These are phyloP conservation scores for Coemansia sp. DNA, from an alignment of 192 early-diverging fungal species.

Conservation along the genomic window DNA sequence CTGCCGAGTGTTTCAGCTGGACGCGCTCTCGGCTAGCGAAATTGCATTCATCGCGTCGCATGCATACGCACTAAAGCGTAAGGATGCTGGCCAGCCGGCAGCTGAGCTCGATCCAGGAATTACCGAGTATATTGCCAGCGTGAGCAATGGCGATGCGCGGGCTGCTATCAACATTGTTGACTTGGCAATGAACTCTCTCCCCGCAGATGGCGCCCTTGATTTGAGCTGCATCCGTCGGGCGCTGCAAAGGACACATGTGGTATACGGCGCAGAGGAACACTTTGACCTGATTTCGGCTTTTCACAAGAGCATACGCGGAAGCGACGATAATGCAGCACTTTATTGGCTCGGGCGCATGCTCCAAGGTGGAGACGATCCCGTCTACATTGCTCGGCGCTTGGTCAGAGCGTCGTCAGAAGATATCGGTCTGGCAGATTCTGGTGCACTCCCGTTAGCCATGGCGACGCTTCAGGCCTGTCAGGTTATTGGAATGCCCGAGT, in stretches of 20 bases:
- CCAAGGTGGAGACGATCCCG: conserved; percentile 84
- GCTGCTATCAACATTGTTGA: conserved; percentile 38
- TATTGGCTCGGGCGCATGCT: conserved; percentile 94
- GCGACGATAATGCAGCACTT: conserved; percentile 72
- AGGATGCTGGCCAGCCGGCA: conserved; percentile 22
- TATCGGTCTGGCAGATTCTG: conserved; percentile 81
- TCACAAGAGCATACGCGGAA: conserved; percentile 87
- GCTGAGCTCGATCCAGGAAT: conserved; percentile 41
- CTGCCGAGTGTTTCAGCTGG: conserved; percentile 75
- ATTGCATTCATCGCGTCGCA: conserved; percentile 63
- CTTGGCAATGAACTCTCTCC: conserved; percentile 33
- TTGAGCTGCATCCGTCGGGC: conserved; percentile 64
- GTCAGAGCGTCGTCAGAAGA: conserved; percentile 85
- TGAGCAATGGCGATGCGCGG: conserved; percentile 77
- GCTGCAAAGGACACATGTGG: conserved; percentile 76
- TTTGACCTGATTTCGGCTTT: conserved; percentile 88
- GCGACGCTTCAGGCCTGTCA: conserved; percentile 82
- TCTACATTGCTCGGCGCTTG: conserved; percentile 80
- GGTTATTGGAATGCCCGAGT: conserved; percentile 90
- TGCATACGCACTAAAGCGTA: conserved; percentile 59
- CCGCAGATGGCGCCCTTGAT: conserved; percentile 26
- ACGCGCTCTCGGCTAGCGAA: conserved; percentile 61
- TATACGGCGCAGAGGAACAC: conserved; percentile 87
- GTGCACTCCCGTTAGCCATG: conserved; percentile 71
- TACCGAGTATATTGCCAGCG: conserved; percentile 54